These are phyloP conservation scores for Cyclospora cayetanensis DNA, from an alignment of 169 alveolate genomes.

Conservation along the genomic window DNA sequence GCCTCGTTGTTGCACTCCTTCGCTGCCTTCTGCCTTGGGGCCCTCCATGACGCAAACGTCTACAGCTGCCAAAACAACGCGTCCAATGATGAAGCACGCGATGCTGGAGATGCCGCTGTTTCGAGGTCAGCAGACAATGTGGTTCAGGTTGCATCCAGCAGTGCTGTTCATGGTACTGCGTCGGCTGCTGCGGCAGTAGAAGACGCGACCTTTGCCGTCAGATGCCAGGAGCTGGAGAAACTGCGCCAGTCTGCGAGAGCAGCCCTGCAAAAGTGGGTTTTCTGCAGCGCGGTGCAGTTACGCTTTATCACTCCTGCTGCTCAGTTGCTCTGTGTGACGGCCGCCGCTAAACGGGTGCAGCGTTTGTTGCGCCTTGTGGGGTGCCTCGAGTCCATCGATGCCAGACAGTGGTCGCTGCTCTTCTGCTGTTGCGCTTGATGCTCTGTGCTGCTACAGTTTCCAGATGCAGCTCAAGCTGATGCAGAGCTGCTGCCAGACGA, in stretches of 20 bases:
- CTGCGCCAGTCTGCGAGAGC: conserved; percentile 1
- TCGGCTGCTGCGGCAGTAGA: conserved; percentile 33
- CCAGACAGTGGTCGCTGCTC: background rate
- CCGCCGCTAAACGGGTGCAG: background rate
- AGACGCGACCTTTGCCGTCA: background rate
- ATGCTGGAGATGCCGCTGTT: background rate
- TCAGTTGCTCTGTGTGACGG: background rate
- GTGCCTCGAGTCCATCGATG: background rate
- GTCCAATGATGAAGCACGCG: too few relatives aligned
- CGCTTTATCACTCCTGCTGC: conserved; percentile 42
- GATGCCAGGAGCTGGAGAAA: conserved; percentile 11
- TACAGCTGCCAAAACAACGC: too few relatives aligned
- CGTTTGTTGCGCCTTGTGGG: background rate
- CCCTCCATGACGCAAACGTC: background rate
- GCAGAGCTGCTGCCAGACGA: conserved; percentile 32
- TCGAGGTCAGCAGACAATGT: background rate
- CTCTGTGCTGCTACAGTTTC: background rate
- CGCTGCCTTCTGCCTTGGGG: conserved; percentile 32
- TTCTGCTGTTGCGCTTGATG: background rate
- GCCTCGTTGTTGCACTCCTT: conserved; percentile 46
- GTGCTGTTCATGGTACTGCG: background rate
- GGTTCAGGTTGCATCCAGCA: background rate
- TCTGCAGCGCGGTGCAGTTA: conserved; percentile 14
- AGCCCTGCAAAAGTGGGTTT: background rate
- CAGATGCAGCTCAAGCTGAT: conserved; percentile 42